Percentiles rank a stretch among this genome's conserved stretches.
Evolutionary conservation across 2,329 filamentous ascomycete species (phyloP).

Genomic region (Exophiala calicioides): DNA sequence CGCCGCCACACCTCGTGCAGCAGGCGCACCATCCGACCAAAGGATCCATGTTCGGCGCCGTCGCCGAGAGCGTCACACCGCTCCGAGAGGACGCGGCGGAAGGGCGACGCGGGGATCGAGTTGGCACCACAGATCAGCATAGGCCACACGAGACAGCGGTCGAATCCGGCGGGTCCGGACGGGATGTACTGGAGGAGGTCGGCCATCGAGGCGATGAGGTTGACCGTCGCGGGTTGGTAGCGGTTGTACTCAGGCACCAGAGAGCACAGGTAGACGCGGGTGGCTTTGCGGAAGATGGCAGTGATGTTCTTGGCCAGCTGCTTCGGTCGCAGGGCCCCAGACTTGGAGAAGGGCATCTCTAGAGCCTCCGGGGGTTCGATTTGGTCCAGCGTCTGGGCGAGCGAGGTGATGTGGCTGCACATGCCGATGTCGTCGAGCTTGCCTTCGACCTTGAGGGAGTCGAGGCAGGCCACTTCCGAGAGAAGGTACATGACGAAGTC

Average conservation of each 20-base stretch:
- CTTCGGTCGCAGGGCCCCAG: constrained; percentile 75
- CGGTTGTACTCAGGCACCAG: constrained; percentile 86
- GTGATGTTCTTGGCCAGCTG: constrained; percentile 88
- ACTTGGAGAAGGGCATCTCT: constrained; percentile 59
- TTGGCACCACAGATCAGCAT: constrained; percentile 83
- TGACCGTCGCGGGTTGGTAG: constrained; percentile 69
- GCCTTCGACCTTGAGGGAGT: constrained; percentile 78
- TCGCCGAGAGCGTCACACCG: constrained; percentile 75
- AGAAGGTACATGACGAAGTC: constrained; percentile 98
- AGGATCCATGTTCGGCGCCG: constrained; percentile 75
- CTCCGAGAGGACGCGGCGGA: constrained; percentile 76
- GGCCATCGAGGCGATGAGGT: constrained; percentile 75
- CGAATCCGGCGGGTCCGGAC: constrained; percentile 76
- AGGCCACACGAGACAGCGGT: constrained; percentile 90
- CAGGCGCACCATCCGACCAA: constrained; percentile 77
- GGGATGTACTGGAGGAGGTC: constrained; percentile 80
- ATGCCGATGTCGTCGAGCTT: constrained; percentile 79
- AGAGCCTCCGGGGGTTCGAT: constrained; percentile 53
- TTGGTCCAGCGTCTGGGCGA: constrained; percentile 61
- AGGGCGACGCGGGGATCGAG: constrained; percentile 69
- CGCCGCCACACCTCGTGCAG: constrained; percentile 79
- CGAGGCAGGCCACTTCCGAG: constrained; percentile 93
- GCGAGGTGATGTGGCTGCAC: constrained; percentile 84
- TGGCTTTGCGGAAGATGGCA: constrained; percentile 83
- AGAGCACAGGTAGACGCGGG: constrained; percentile 95